phyloP scores from a whole-genome alignment of 164 flowering plant genomes.

The Liquidambar formosana region DNA sequence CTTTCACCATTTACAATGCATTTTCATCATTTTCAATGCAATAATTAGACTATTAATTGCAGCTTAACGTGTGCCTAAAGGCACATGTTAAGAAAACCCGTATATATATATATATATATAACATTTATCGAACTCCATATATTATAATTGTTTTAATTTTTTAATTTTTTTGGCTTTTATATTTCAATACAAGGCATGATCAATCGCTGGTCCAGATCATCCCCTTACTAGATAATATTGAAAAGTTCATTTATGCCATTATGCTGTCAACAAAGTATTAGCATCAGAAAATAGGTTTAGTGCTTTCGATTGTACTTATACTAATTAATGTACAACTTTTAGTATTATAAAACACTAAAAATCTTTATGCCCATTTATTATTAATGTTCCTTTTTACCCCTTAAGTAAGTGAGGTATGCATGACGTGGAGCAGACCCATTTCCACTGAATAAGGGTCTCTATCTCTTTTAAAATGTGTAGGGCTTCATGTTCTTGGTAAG shows the following conservation, averaged over 20 bases:
- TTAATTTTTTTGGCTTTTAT: too few species aligned
- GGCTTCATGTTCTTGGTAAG: conserved; percentile 20
- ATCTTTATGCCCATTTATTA: background rate
- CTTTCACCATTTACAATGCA: too few species aligned
- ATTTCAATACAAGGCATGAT: too few species aligned
- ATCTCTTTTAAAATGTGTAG: conserved; percentile 12
- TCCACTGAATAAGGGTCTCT: conserved; percentile 21
- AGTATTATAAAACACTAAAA: background rate
- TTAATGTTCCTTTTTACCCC: background rate
- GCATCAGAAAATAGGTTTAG: conserved; percentile 19
- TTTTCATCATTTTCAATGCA: too few species aligned
- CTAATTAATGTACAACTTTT: conserved; percentile 17
- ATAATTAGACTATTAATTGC: too few species aligned
- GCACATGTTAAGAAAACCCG: too few species aligned
- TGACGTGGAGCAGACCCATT: conserved; percentile 32
- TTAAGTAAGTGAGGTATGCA: conserved; percentile 18
- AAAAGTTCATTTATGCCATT: conserved; percentile 21
- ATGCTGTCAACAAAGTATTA: conserved; percentile 27
- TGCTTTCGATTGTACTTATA: conserved; percentile 24
- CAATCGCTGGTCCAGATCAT: background rate
- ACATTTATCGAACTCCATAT: too few species aligned
- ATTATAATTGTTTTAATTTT: too few species aligned
- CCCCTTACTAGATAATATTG: conserved; percentile 7
- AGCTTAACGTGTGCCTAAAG: too few species aligned
- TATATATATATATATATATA: too few species aligned